These are phyloP conservation scores for Rhizopogon vulgaris DNA, from an alignment of 768 basidiomycete genomes.

Conservation along the genomic window DNA sequence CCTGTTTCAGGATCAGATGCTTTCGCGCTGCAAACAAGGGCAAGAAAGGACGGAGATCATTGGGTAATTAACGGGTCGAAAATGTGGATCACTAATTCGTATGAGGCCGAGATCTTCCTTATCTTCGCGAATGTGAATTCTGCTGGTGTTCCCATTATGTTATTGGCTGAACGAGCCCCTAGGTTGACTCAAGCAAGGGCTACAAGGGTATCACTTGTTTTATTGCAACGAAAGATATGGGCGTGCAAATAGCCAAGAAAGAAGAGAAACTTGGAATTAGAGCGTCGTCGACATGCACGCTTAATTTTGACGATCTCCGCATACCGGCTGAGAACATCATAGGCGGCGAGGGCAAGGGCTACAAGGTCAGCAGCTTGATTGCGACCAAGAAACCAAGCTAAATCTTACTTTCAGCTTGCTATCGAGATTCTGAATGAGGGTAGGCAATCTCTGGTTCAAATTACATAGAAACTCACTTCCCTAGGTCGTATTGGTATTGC, in stretches of 20 bases:
- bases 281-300: conserved; percentile 90
- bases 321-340: conserved; percentile 84
- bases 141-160: not conserved
- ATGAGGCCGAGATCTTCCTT: conserved; percentile 86
- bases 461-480: not conserved
- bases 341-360: conserved; percentile 87
- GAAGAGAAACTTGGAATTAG: conserved; percentile 97
- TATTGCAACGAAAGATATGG: conserved; percentile 93
- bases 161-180: not conserved
- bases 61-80: conserved; percentile 96
- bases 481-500: conserved; percentile 92
- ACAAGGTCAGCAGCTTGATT: conserved; percentile 49
- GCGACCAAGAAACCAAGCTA: not conserved
- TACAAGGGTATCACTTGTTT: conserved; percentile 99
- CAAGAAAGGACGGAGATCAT: conserved; percentile 77
- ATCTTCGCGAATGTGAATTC: conserved; percentile 85
- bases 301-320: conserved; percentile 91
- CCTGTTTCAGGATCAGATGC: conserved; percentile 93
- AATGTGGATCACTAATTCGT: conserved; percentile 98
- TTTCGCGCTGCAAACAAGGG: conserved; percentile 92
- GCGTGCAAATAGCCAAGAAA: conserved; percentile 95
- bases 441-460: conserved; percentile 8
- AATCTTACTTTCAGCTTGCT: conserved; percentile 52
- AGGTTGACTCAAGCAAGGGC: conserved; percentile 85
- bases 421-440: conserved; percentile 97